Evolutionary conservation across 106 monocot genomes (phyloP).

Genomic region (Posidonia australis): DNA sequence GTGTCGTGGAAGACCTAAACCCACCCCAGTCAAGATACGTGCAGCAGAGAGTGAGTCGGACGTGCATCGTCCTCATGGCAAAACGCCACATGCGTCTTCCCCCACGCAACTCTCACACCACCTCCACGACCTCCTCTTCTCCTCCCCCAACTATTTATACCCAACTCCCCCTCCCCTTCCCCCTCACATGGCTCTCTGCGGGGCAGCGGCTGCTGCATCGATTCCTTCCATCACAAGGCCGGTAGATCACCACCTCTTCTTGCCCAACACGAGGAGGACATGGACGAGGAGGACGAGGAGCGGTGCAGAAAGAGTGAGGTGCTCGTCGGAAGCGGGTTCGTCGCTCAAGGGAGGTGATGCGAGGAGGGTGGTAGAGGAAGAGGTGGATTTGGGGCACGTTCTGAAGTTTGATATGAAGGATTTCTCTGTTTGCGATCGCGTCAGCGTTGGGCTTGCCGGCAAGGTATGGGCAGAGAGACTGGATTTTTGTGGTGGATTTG

Average conservation of each 20-base stretch:
- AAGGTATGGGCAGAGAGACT: slow-evolving; percentile 23
- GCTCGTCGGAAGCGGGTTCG: too few relatives aligned
- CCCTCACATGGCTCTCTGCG: neutral
- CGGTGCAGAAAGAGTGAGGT: neutral
- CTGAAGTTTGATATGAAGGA: slow-evolving; percentile 51
- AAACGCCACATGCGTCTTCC: slow-evolving; percentile 31
- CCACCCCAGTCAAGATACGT: too few relatives aligned
- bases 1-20: too few relatives aligned
- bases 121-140: slow-evolving; percentile 5
- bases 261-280: neutral
- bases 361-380: slow-evolving; percentile 8
- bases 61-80: slow-evolving; percentile 37
- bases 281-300: slow-evolving; percentile 1
- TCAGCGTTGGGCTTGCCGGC: slow-evolving; percentile 79
- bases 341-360: neutral
- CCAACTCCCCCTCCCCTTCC: neutral
- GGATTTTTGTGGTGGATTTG: neutral
- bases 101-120: slow-evolving; percentile 57
- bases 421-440: slow-evolving; percentile 53
- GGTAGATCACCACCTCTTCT: neutral
- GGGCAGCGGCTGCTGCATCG: neutral
- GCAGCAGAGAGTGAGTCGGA: too few relatives aligned
- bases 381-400: slow-evolving; percentile 33
- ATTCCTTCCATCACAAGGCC: neutral
- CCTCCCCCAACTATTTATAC: slow-evolving; percentile 16